Evolutionary conservation across 2,329 filamentous ascomycete species (phyloP), one percentile per base, ranked within the genome.

Genomic region (Cladobotryum protrusum): DNA sequence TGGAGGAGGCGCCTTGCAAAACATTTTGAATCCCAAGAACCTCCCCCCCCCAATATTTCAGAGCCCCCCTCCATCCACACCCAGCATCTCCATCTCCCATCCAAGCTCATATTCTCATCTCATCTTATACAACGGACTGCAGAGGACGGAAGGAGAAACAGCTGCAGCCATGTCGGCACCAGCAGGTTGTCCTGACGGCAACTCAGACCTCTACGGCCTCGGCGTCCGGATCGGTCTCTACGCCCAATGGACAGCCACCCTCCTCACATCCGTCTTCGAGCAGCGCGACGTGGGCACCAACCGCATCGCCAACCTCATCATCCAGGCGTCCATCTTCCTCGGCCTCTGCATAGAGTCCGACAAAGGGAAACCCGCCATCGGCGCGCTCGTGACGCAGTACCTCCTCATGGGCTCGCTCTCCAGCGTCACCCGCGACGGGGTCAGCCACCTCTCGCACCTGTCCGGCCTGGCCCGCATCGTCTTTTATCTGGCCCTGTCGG

Each of bases 231-330:
- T 53, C 52, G 57, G 59, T 18, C 50, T 61, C n/a, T 61, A 61
- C 49, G 52, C 50, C 15, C 59, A 61, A 39, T 61, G 59, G 59
- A 29, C 48, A 4, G 57, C 59, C 7, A 60, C 56, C 1, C 57
- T 60, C 34, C 49, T 61, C 34, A 47, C 56, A 2, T 60, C 58
- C 15, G 45, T 61, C 43, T 59, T 61, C 33, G 57, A 57, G 13
- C 52, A 54, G 32, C 43, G 43, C 19, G 54, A 55, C 44, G 59
- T 59, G 46, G 35, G 43, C 49, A 48, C 49, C 29, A 52, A 59
- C 20, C 57, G 58, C 48, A 58, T 63, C 43, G 58, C 63, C 52
- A 63, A 64, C 40, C 59, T 62, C 50, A 61, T 64, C 52, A 60
- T 64, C 52, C 56, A 61, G 50, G 57, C 56, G 14, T 55, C 57